These are phyloP conservation scores for Beauveria sp. DNA, from an alignment of 2,329 filamentous ascomycete species.

Conservation along the genomic window DNA sequence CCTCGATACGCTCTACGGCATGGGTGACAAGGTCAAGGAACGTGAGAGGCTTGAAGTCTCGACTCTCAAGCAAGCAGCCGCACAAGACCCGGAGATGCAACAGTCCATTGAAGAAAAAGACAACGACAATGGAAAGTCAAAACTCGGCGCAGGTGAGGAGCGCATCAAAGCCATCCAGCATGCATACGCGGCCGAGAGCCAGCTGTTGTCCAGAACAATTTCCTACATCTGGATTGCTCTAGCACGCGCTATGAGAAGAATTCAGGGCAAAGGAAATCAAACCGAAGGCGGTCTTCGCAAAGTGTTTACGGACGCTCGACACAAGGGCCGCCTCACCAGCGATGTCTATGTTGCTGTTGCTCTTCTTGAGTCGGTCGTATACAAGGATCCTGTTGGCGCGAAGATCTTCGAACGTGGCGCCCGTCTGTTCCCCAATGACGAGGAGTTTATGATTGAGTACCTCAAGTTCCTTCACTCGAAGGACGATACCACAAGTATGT, in stretches of 20 bases:
- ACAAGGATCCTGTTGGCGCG: slow-evolving; percentile 84
- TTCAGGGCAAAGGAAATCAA: slow-evolving; percentile 71
- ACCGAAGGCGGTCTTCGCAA: slow-evolving; percentile 72
- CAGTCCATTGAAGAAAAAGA: slow-evolving; percentile 37
- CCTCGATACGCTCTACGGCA: slow-evolving; percentile 78
- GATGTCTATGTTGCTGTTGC: slow-evolving; percentile 94
- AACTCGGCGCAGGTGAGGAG: slow-evolving; percentile 54
- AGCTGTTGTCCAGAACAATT: slow-evolving; percentile 73
- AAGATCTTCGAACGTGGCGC: slow-evolving; percentile 95
- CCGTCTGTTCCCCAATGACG: slow-evolving; percentile 88
- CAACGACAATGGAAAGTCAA: slow-evolving; percentile 39
- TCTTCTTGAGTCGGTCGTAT: slow-evolving; percentile 89
- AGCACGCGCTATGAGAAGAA: slow-evolving; percentile 86
- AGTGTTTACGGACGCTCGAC: slow-evolving; percentile 82
- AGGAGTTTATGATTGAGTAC: slow-evolving; percentile 89
- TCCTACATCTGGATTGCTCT: slow-evolving; percentile 93
- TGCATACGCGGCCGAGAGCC: slow-evolving; percentile 64
- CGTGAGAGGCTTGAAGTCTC: slow-evolving; percentile 52
- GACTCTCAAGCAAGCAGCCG: slow-evolving; percentile 46
- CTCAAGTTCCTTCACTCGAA: slow-evolving; percentile 88
- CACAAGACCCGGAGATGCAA: slow-evolving; percentile 28
- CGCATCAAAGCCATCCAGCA: slow-evolving; percentile 56
- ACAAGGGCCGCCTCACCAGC: slow-evolving; percentile 79
- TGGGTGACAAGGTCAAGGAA: slow-evolving; percentile 66
- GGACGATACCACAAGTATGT: slow-evolving; percentile 87